Evolutionary conservation across 768 basidiomycete genomes (phyloP).

Genomic region (Boletus pseudo-olivaceus): DNA sequence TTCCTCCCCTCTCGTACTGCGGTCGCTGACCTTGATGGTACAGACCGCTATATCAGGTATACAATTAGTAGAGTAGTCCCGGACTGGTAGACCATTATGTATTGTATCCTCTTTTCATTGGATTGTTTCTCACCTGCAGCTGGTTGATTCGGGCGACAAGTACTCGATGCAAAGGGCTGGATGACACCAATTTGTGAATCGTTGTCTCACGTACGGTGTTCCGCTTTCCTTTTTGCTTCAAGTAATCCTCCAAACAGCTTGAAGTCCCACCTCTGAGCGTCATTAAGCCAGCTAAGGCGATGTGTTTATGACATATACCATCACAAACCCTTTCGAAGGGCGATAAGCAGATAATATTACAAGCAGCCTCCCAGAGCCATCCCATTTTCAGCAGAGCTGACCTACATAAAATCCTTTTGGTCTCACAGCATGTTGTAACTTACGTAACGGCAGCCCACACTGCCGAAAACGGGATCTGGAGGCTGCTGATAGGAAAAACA

Average conservation of each 20-base stretch:
- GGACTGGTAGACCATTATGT: slow-evolving; percentile 14
- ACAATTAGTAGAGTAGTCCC: slow-evolving; percentile 57
- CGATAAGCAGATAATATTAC: not conserved
- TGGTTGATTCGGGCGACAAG: not conserved
- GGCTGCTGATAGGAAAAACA: too few species aligned
- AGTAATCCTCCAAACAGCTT: not conserved
- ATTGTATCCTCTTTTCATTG: slow-evolving; percentile 11
- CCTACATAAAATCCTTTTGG: too few species aligned
- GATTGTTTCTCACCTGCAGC: not conserved
- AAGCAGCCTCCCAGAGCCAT: not conserved
- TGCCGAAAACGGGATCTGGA: too few species aligned
- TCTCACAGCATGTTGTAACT: too few species aligned
- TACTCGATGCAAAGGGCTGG: not conserved
- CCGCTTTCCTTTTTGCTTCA: too few species aligned
- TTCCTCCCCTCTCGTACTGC: not conserved
- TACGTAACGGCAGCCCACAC: too few species aligned
- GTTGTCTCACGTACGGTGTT: too few species aligned
- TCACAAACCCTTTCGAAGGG: not conserved
- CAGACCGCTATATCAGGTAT: slow-evolving; percentile 89
- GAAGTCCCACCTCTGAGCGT: not conserved
- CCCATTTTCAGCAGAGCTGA: too few species aligned
- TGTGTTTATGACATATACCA: not conserved
- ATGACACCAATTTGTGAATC: not conserved
- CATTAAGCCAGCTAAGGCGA: not conserved
- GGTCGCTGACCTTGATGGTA: slow-evolving; percentile 6